Evolutionary conservation across 345 rosid species (phyloP), one percentile per base, ranked within the genome.

Genomic region (Geranium brycei): DNA sequence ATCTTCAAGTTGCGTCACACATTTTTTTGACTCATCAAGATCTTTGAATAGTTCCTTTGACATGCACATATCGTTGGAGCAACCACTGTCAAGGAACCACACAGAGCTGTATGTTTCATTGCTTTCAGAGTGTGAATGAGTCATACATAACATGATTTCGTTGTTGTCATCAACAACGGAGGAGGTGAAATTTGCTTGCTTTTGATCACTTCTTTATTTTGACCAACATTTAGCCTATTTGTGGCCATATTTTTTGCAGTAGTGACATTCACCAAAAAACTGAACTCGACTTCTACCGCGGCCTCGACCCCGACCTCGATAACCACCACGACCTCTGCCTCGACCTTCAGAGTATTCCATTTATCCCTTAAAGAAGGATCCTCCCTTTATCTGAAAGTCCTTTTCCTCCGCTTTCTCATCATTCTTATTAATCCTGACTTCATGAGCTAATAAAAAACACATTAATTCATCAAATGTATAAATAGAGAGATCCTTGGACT

Each of bases 21-120:
- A 31, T 23, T 65, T 71, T 15, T 61, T 31, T 14, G 69, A 51
- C 51, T 71, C 51, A 57, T 61, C 62, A 55, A 71, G 23, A 5
- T 71, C 35, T 13, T 23, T 11, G 19, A 65, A 71, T 17, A 61
- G 16, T 0, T 18, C 38, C 5, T 56, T 66, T 0, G 17, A 32
- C 32, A 31, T 12, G 0, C 13, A 4, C 61, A 67, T 72, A 7
- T 72, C 61, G 23, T 62, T 66, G 0, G 64, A 67, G 11, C 64
- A 72, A 0, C 62, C 62, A 12, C 19, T 62, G 14, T 58, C 0
- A 3, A 58, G 6, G 8, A 58, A 58, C 64, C 28, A 66, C 51
- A 63, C 28, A 23, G 28, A 58, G 59, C 63, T 47, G 66, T 12
- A 47, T 23, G 1, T 23, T 23, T 23, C 12, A 58, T 2, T 28